Conservation (phyloP, 257 asterid species). For the Solanum chilense region DNA sequence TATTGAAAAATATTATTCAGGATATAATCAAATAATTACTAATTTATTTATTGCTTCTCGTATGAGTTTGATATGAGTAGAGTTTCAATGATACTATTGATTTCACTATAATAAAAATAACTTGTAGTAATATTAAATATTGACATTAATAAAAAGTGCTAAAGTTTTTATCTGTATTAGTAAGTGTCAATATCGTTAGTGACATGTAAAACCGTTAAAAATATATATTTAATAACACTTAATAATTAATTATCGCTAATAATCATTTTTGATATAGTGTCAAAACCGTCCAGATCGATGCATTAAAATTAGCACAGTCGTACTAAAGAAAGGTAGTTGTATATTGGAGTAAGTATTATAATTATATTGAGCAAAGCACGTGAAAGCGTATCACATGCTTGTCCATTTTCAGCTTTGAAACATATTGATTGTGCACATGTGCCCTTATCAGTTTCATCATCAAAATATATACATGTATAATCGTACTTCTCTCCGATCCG, state of each 20-base stretch:
- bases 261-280: too few species aligned
- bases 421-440: neutral
- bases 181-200: too few species aligned
- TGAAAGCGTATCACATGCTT: neutral
- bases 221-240: too few species aligned
- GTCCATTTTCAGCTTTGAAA: neutral
- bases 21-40: too few species aligned
- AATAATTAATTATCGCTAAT: too few species aligned
- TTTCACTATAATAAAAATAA: too few species aligned
- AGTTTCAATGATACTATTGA: too few species aligned
- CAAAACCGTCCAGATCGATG: neutral
- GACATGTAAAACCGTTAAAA: fast-evolving
- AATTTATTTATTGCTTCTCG: neutral
- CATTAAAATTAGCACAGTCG: neutral
- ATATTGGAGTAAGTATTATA: too few species aligned
- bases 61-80: neutral
- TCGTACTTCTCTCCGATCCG: neutral
- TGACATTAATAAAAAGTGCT: too few species aligned
- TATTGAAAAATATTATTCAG: neutral
- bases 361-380: neutral
- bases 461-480: neutral
- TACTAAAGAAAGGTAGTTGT: neutral
- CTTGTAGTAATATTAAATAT: too few species aligned
- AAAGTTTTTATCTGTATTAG: too few species aligned
- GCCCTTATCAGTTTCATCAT: neutral